Evolutionary conservation across 768 basidiomycete species (phyloP).

Genomic region (Lactarius hengduanensis): DNA sequence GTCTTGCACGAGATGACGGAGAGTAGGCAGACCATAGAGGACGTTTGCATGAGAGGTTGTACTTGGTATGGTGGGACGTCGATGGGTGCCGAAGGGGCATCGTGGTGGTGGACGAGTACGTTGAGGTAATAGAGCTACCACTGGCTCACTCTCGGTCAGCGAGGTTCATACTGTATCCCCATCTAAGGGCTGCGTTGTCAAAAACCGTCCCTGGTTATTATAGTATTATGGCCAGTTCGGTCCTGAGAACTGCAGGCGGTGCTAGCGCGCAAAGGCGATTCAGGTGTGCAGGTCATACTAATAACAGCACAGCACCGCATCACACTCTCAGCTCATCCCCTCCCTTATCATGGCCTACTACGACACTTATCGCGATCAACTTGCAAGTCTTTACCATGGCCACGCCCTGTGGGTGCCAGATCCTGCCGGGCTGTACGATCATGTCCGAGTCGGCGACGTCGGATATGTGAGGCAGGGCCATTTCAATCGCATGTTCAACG

Average conservation of each 20-base stretch:
- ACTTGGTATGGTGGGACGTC: constrained; percentile 21
- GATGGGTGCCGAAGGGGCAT: constrained; percentile 34
- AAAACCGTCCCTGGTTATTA: not conserved
- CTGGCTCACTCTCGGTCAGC: not conserved
- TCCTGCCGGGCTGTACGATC: constrained; percentile 20
- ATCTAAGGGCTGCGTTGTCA: not conserved
- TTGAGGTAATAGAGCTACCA: not conserved
- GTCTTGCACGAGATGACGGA: not conserved
- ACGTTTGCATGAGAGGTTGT: not conserved
- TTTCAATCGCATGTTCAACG: constrained; percentile 28
- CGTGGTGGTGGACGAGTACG: not conserved
- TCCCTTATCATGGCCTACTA: not conserved
- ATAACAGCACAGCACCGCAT: not conserved
- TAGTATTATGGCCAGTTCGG: not conserved
- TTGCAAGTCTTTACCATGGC: constrained; percentile 15
- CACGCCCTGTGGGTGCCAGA: constrained; percentile 27
- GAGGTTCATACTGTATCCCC: not conserved
- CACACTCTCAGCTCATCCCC: not conserved
- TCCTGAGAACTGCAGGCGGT: not conserved
- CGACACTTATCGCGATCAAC: constrained; percentile 19
- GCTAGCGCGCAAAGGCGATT: not conserved
- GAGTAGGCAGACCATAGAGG: not conserved
- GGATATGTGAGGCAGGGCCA: constrained; percentile 23
- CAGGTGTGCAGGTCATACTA: not conserved
- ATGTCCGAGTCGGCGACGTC: constrained; percentile 28